Evolutionary conservation across 192 early-diverging fungal genomes (phyloP).

Genomic region (Cetraspora pellucida): DNA sequence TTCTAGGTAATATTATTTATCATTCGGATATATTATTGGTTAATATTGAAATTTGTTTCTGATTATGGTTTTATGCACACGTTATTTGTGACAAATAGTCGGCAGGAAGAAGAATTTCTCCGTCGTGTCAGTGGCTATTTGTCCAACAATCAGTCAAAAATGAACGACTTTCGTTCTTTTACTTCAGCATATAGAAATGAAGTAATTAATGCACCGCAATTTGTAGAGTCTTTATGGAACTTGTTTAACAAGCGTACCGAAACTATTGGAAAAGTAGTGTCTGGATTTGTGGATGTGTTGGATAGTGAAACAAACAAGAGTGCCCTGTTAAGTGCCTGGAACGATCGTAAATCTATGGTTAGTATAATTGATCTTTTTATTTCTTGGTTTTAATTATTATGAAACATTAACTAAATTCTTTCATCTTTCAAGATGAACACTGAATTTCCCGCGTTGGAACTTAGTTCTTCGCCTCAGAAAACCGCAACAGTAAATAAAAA

Average conservation of each 20-base stretch:
- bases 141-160: constrained; percentile 38
- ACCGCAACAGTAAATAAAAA: constrained; percentile 37
- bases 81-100: constrained; percentile 8
- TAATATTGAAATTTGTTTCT: neutral
- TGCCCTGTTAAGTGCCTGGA: constrained; percentile 67
- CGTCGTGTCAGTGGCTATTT: constrained; percentile 44
- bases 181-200: constrained; percentile 53
- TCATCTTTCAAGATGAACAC: neutral
- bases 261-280: constrained; percentile 51
- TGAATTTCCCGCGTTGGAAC: constrained; percentile 39
- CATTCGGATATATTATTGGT: neutral
- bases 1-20: neutral
- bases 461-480: constrained; percentile 35
- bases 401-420: constrained; percentile 1
- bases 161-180: constrained; percentile 53
- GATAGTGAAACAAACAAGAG: constrained; percentile 54
- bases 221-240: constrained; percentile 44
- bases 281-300: constrained; percentile 53
- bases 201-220: constrained; percentile 43
- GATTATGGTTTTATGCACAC: neutral
- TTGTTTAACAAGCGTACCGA: constrained; percentile 45
- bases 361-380: neutral
- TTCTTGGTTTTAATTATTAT: neutral
- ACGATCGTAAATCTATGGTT: constrained; percentile 65
- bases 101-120: constrained; percentile 44